These are phyloP conservation scores for Colletotrichum karsti DNA, from an alignment of 2,329 filamentous ascomycete species.

Conservation along the genomic window DNA sequence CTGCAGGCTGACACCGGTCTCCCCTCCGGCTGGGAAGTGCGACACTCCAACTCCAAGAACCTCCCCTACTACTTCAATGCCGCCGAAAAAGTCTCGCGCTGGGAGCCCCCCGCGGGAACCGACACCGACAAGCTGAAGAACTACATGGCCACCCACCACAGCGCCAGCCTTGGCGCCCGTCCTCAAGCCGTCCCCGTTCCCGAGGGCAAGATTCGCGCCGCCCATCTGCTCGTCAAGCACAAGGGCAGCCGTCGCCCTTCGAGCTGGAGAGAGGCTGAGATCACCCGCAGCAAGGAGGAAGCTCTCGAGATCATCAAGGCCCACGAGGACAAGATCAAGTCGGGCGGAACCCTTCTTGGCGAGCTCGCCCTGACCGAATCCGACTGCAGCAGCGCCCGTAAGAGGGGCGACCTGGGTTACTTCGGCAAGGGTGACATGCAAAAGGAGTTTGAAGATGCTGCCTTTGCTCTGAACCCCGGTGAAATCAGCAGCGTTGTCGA, in stretches of 20 bases:
- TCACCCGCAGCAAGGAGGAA: slow-evolving; percentile 89
- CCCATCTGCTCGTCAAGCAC: slow-evolving; percentile 95
- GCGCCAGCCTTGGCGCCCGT: slow-evolving; percentile 56
- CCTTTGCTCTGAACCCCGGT: slow-evolving; percentile 87
- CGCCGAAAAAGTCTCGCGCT: slow-evolving; percentile 85
- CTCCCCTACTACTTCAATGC: slow-evolving; percentile 99
- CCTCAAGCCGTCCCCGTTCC: slow-evolving; percentile 46
- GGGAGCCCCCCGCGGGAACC: slow-evolving; percentile 90
- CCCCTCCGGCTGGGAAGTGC: slow-evolving; percentile 90
- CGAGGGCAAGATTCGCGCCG: slow-evolving; percentile 90
- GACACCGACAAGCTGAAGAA: slow-evolving; percentile 92
- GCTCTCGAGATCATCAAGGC: slow-evolving; percentile 79
- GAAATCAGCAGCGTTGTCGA: slow-evolving; percentile 89
- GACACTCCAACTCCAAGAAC: slow-evolving; percentile 98
- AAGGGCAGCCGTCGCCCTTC: slow-evolving; percentile 85
- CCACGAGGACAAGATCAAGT: slow-evolving; percentile 80
- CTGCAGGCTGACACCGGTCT: slow-evolving; percentile 78
- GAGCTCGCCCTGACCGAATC: slow-evolving; percentile 90
- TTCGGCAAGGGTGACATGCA: slow-evolving; percentile 98
- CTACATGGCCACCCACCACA: slow-evolving; percentile 93
- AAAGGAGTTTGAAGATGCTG: slow-evolving; percentile 96
- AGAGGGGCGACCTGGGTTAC: slow-evolving; percentile 93
- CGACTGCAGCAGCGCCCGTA: slow-evolving; percentile 94
- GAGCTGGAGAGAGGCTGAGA: slow-evolving; percentile 91
- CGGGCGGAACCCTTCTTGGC: slow-evolving; percentile 74